Percentiles rank a stretch among this genome's conserved stretches.
These are phyloP conservation scores for Vanderwaltozyma yarrowii DNA, from an alignment of 805 yeast genomes.

Conservation along the genomic window DNA sequence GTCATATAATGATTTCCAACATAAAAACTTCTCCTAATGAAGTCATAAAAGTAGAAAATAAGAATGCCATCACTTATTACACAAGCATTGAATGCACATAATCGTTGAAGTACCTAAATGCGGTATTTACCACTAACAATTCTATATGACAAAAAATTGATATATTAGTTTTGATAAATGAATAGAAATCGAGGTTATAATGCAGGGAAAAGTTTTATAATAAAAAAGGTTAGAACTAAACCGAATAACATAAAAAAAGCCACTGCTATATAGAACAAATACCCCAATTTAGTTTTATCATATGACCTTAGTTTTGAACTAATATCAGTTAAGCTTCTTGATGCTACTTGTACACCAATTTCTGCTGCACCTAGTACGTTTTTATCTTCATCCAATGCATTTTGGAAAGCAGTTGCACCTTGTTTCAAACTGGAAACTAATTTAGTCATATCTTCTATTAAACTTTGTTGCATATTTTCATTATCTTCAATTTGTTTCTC, in stretches of 20 bases:
- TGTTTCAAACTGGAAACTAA: slow-evolving; percentile 30
- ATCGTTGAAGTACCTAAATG: too few relatives aligned
- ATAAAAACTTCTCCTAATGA: too few relatives aligned
- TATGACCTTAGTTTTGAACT: slow-evolving; percentile 26
- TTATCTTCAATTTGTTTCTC: slow-evolving; percentile 31
- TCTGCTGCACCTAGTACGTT: slow-evolving; percentile 34
- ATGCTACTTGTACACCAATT: slow-evolving; percentile 32
- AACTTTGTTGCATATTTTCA: slow-evolving; percentile 30
- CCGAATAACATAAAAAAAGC: slow-evolving; percentile 23
- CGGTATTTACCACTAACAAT: too few relatives aligned
- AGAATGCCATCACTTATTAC: too few relatives aligned
- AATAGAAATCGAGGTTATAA: too few relatives aligned
- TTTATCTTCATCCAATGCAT: slow-evolving; percentile 31
- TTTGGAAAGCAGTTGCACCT: slow-evolving; percentile 34
- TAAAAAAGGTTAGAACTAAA: slow-evolving; percentile 26
- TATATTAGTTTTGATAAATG: too few relatives aligned
- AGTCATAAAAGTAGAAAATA: too few relatives aligned
- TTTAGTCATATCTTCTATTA: slow-evolving; percentile 31
- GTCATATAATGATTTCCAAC: too few relatives aligned
- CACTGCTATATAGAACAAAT: slow-evolving; percentile 21
- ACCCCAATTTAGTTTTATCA: slow-evolving; percentile 24
- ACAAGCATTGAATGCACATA: too few relatives aligned
- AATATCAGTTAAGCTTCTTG: slow-evolving; percentile 26
- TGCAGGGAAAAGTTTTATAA: slow-evolving; percentile 33
- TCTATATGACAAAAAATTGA: too few relatives aligned